Percentiles rank a stretch among this genome's conserved stretches.
These are phyloP conservation scores for Umbellularia californica DNA, from an alignment of 164 flowering plant genomes.

Conservation along the genomic window DNA sequence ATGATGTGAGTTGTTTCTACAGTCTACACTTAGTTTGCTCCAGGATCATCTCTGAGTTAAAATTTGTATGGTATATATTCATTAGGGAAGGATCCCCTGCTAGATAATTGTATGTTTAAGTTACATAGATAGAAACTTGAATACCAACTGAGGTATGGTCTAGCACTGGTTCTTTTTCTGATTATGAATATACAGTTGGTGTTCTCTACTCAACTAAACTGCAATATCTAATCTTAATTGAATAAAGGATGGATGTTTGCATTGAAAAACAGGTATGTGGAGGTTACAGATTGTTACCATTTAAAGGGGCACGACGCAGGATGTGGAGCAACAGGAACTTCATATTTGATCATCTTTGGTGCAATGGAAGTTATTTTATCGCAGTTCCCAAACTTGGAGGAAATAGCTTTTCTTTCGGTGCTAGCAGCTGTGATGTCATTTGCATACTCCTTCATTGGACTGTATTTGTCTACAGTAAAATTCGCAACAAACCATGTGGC, in stretches of 20 bases:
- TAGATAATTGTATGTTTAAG: no score
- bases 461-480: conserved; percentile 20
- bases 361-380: conserved; percentile 30
- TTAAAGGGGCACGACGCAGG: conserved; percentile 23
- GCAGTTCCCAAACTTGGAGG: conserved; percentile 41
- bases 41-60: no score
- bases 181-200: background rate
- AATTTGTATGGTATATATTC: no score
- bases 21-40: no score
- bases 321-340: conserved; percentile 23
- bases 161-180: no score
- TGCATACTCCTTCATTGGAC: conserved; percentile 24
- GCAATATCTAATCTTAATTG: background rate
- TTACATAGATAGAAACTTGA: no score
- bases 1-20: conserved; percentile 24
- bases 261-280: conserved; percentile 19
- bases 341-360: conserved; percentile 28
- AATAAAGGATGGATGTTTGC: background rate
- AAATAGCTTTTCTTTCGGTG: conserved; percentile 31
- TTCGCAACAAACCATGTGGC: conserved; percentile 14
- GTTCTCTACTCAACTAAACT: background rate
- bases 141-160: no score
- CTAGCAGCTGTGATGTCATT: conserved; percentile 33
- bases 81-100: no score
- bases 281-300: conserved; percentile 30